Percentiles rank a stretch among this genome's conserved stretches.
Conservation (phyloP, 192 early-diverging fungal genomes). For the Phlyctochytrium arcticum region DNA sequence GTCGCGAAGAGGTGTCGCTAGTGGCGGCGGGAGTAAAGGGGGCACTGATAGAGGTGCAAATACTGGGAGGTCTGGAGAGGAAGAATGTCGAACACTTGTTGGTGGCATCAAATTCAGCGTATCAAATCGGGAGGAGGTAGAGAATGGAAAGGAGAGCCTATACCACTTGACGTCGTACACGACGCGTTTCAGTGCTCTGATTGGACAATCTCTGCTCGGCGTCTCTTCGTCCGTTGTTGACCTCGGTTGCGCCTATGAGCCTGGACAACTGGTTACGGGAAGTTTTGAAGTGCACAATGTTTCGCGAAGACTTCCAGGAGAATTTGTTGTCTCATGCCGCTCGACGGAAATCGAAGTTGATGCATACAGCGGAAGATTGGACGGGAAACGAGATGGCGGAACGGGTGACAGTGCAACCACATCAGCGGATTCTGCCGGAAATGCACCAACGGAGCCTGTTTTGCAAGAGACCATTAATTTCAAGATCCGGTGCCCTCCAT, state of each 20-base stretch:
- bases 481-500: slow-evolving; percentile 46
- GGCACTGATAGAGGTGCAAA: not conserved
- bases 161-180: slow-evolving; percentile 65
- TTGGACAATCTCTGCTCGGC: slow-evolving; percentile 73
- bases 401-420: not conserved
- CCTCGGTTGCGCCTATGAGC: slow-evolving; percentile 53
- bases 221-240: slow-evolving; percentile 64
- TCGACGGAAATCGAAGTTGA: slow-evolving; percentile 4
- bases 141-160: slow-evolving; percentile 6
- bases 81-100: slow-evolving; percentile 56
- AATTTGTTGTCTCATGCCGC: slow-evolving; percentile 30
- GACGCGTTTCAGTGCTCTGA: slow-evolving; percentile 73
- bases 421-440: not conserved
- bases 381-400: not conserved
- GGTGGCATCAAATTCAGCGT: slow-evolving; percentile 79
- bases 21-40: not conserved
- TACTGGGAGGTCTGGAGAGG: not conserved
- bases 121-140: slow-evolving; percentile 41
- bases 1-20: not conserved
- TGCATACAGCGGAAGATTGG: slow-evolving; percentile 5
- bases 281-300: slow-evolving; percentile 68
- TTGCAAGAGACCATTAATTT: slow-evolving; percentile 48
- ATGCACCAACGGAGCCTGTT: not conserved
- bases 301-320: slow-evolving; percentile 64
- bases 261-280: slow-evolving; percentile 50